A percentile compares a stretch with the other conserved stretches of the same genome.
Evolutionary conservation across 352 stramenopile genomes (phyloP).

Genomic region (Globisporangium parvum): DNA sequence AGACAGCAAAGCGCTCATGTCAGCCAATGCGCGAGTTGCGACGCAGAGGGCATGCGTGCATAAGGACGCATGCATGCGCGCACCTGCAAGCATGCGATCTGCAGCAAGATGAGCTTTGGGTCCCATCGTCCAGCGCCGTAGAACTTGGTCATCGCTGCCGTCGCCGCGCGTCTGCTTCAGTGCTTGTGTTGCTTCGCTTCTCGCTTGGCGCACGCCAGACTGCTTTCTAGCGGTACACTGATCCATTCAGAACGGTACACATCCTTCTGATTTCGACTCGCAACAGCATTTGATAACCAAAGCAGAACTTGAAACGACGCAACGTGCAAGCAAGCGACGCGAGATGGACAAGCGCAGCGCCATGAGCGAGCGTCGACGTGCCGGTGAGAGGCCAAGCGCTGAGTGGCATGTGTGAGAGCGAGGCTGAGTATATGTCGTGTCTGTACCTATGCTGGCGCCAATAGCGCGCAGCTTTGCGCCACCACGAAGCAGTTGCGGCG

Average conservation of each 20-base stretch:
- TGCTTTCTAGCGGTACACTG: too few species aligned
- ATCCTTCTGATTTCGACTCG: too few species aligned
- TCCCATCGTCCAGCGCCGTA: conserved; percentile 76
- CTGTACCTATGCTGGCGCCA: neutral
- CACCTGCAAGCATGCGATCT: conserved; percentile 87
- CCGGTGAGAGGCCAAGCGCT: neutral
- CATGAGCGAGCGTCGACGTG: conserved; percentile 7
- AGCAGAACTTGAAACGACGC: conserved; percentile 11
- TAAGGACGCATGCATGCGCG: neutral
- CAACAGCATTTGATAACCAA: conserved; percentile 2
- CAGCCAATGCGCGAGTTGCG: neutral
- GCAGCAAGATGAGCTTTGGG: conserved; percentile 83
- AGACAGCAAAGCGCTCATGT: neutral
- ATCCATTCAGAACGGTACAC: too few species aligned
- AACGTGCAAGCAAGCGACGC: neutral
- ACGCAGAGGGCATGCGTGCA: neutral
- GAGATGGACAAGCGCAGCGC: conserved; percentile 10
- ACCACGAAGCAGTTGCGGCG: neutral
- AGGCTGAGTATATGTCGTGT: too few species aligned
- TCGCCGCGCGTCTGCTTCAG: too few species aligned
- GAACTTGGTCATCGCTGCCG: conserved; percentile 63
- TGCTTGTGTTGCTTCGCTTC: conserved; percentile 4
- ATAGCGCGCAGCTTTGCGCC: conserved; percentile 7
- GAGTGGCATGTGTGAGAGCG: neutral
- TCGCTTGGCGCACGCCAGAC: too few species aligned